phyloP scores from a whole-genome alignment of 2,329 filamentous ascomycete genomes.

The Calonectria crousiana region DNA sequence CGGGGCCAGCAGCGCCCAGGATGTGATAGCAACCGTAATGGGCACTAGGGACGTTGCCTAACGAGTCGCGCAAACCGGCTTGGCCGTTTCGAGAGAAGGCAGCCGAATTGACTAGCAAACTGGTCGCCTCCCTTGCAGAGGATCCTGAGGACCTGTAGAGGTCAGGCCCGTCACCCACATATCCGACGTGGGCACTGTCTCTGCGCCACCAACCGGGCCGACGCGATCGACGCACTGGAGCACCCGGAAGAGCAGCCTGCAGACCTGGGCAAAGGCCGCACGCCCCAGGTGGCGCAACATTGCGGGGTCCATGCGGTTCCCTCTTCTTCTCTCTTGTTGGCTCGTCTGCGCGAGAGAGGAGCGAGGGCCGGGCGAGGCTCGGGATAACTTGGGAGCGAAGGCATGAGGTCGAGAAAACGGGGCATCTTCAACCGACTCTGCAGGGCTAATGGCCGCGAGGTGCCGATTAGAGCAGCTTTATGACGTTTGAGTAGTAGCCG shows the following conservation, averaged over 20 bases:
- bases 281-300: neutral
- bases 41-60: neutral
- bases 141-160: neutral
- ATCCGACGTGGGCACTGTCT: neutral
- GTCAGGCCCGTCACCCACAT: neutral
- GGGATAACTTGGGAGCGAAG: neutral
- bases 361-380: neutral
- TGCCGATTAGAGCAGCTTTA: conserved; percentile 67
- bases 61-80: neutral
- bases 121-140: neutral
- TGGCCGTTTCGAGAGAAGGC: neutral
- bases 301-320: neutral
- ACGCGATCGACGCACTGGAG: neutral
- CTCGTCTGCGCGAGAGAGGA: neutral
- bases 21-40: neutral
- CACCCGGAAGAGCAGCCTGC: neutral
- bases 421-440: neutral
- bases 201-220: conserved; percentile 2
- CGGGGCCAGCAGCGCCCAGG: neutral
- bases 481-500: conserved; percentile 71
- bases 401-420: neutral
- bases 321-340: neutral
- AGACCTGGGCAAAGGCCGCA: neutral
- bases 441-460: conserved; percentile 35
- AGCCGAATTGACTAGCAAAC: neutral